Evolutionary conservation across 306 rosid genomes (phyloP).

Genomic region (Alnus rubra): DNA sequence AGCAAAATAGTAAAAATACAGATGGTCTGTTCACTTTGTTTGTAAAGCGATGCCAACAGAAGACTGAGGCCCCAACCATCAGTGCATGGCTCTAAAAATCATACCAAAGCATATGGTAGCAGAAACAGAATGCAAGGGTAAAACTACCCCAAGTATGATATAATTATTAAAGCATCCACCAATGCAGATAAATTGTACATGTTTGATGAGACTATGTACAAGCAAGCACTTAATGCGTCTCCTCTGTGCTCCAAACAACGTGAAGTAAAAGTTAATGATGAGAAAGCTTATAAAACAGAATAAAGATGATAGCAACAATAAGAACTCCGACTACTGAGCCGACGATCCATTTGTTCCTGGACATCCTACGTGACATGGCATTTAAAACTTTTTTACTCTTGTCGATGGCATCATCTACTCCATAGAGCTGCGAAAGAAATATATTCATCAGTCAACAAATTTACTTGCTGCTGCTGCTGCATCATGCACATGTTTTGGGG

Average conservation of each 20-base stretch:
- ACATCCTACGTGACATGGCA: constrained; percentile 75
- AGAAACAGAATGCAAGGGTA: not conserved
- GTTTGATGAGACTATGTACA: constrained; percentile 38
- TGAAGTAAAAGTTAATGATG: constrained; percentile 32
- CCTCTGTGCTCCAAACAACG: constrained; percentile 14
- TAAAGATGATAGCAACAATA: constrained; percentile 51
- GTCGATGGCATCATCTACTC: constrained; percentile 83
- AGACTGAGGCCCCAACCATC: not conserved
- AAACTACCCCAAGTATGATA: not conserved
- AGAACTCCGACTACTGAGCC: constrained; percentile 76
- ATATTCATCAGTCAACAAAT: constrained; percentile 24
- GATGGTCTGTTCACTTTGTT: constrained; percentile 1
- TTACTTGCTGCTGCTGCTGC: constrained; percentile 16
- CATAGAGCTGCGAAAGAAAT: constrained; percentile 69
- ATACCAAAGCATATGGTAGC: not conserved
- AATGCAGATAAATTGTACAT: not conserved
- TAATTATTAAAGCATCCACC: not conserved
- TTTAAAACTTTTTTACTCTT: constrained; percentile 77
- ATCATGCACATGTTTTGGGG: not conserved
- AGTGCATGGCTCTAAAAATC: not conserved
- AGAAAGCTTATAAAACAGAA: constrained; percentile 64
- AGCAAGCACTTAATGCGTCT: constrained; percentile 25
- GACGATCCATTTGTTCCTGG: constrained; percentile 77
- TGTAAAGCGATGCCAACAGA: not conserved
- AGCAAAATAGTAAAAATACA: constrained; percentile 1